Percentiles rank a stretch among this genome's conserved stretches.
Conservation (phyloP, 768 basidiomycete species). For the Boletus tomentosulus region DNA sequence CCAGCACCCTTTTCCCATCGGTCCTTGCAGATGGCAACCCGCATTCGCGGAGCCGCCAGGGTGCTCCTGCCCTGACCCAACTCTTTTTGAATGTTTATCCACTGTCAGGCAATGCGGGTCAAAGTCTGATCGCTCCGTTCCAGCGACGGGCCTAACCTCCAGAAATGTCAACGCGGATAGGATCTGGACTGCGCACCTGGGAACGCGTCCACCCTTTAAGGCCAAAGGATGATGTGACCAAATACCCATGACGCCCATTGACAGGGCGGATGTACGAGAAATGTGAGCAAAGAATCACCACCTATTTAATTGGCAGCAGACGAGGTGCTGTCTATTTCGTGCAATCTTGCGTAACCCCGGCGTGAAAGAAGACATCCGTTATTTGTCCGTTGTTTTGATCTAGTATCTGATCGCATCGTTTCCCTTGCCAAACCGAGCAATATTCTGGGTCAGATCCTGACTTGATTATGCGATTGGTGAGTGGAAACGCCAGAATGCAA, state of each 20-base stretch:
- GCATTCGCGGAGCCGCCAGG: neutral
- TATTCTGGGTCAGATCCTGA: too few relatives aligned
- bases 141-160: neutral
- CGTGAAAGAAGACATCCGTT: neutral
- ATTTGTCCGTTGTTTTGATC: conserved; percentile 1
- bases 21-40: neutral
- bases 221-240: neutral
- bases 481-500: neutral
- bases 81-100: conserved; percentile 2
- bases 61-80: conserved; percentile 14
- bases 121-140: neutral
- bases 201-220: conserved; percentile 10
- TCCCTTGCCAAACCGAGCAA: too few relatives aligned
- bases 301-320: conserved; percentile 9
- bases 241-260: conserved; percentile 5
- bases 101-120: neutral
- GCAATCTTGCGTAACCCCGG: conserved; percentile 6
- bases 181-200: conserved; percentile 8
- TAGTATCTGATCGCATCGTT: conserved; percentile 6
- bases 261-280: conserved; percentile 6
- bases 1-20: too few relatives aligned
- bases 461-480: conserved; percentile 6
- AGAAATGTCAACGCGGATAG: neutral
- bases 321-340: neutral
- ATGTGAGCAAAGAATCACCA: conserved; percentile 9